Base-by-base conservation (phyloP, 441 rosid genomes). In the Geranium incanum region DNA sequence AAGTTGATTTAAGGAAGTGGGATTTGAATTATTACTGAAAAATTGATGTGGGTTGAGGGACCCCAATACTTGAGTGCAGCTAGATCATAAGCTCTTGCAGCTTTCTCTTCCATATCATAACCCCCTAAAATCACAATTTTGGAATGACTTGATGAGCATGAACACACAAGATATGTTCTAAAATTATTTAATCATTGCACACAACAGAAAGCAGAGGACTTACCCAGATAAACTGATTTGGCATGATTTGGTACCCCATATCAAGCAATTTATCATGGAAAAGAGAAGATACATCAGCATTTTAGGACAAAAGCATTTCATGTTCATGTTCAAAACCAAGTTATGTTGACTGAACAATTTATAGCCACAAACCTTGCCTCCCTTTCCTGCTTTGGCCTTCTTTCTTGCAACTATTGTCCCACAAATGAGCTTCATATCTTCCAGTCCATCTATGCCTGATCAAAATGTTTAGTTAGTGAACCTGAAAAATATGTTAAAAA, bases 371-470 rank as follows among this genome's bases (percentile, higher is more conserved):
- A 93, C 98, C 98, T 91, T 93, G 98, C 78, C 98, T 89, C 74
- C 98, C 98, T 76, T 93, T 91, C 78, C 97, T 89, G 67, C 95
- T 91, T 72, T 93, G 97, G 45, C 97, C 97, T 86, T 91, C 97
- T 78, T 93, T 88, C 86, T 93, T 83, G 80, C 97, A 91, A 70
- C 96, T 93, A 76, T 93, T 91, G 74, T 93, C 98, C 98, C 98
- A 93, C 75, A 91, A 81, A 82, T 94, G 99, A 77, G 99, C 99
- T 76, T 94, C 99, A 68, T 90, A 74, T 74, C 98, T 86, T 70
- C 98, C 98, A 0, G 98, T 93, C 98, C 98, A 93, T 82, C 98
- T 84, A 85, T 93, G 98, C 74, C 98, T 93, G 73, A 67, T 68
- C 21, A 5, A 7, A 97, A 89, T 96, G 57, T 48, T 48, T 93